phyloP scores from a whole-genome alignment of 495 filamentous ascomycete genomes.

The Xylaria longipes region DNA sequence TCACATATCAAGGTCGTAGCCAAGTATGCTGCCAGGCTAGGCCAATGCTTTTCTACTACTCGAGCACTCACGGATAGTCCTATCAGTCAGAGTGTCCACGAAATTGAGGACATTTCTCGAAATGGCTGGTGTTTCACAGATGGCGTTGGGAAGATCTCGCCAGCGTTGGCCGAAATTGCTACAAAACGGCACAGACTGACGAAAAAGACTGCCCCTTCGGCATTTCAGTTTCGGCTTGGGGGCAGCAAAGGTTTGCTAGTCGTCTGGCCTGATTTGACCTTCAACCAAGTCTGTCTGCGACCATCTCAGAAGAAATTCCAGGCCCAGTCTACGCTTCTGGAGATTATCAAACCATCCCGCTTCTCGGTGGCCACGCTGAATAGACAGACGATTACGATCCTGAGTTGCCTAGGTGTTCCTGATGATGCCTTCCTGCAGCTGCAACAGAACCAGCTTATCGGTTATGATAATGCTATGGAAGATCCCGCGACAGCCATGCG shows the following conservation, averaged over 20 bases:
- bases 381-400: slow-evolving; percentile 83
- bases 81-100: slow-evolving; percentile 42
- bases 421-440: slow-evolving; percentile 72
- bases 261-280: slow-evolving; percentile 65
- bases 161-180: slow-evolving; percentile 73
- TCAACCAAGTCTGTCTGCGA: slow-evolving; percentile 74
- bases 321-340: slow-evolving; percentile 71
- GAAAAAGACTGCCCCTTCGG: slow-evolving; percentile 67
- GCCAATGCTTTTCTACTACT: slow-evolving; percentile 96
- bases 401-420: slow-evolving; percentile 76
- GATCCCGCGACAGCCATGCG: slow-evolving; percentile 66
- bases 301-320: slow-evolving; percentile 87
- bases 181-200: slow-evolving; percentile 66
- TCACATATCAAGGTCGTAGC: slow-evolving; percentile 76
- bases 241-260: slow-evolving; percentile 91
- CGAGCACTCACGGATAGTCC: slow-evolving; percentile 56
- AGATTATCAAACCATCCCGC: slow-evolving; percentile 82
- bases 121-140: slow-evolving; percentile 81
- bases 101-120: slow-evolving; percentile 68
- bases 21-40: slow-evolving; percentile 84
- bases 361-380: slow-evolving; percentile 81
- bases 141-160: slow-evolving; percentile 92
- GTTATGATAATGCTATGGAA: slow-evolving; percentile 71
- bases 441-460: slow-evolving; percentile 65
- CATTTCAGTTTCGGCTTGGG: slow-evolving; percentile 88